A percentile compares a stretch with the other conserved stretches of the same genome.
Conservation (phyloP, 306 rosid genomes). For the Cyclanthera cordifolia region DNA sequence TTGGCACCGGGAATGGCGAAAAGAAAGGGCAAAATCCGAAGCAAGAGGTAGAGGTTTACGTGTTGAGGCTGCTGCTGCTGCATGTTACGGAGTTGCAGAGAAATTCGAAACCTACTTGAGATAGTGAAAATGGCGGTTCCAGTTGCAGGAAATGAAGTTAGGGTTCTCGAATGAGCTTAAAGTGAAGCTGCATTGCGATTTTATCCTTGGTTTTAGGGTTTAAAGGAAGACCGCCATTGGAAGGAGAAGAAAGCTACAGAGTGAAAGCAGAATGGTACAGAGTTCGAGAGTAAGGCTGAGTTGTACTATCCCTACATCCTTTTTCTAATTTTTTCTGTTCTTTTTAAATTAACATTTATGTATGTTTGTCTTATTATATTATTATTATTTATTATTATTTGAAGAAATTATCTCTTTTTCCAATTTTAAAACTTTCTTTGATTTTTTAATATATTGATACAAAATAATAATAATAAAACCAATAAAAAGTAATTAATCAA, state of each 20-base stretch:
- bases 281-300: not conserved
- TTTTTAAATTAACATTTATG: too few relatives aligned
- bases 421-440: too few relatives aligned
- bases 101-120: not conserved
- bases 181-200: not conserved
- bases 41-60: not conserved
- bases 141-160: not conserved
- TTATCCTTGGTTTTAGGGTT: not conserved
- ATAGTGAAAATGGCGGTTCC: not conserved
- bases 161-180: not conserved
- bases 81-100: not conserved
- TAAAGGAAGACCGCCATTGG: not conserved
- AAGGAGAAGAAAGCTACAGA: not conserved
- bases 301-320: not conserved
- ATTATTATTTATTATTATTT: too few relatives aligned
- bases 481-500: too few relatives aligned
- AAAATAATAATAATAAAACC: too few relatives aligned
- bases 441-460: too few relatives aligned
- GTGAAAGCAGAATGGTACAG: not conserved
- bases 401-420: too few relatives aligned
- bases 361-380: too few relatives aligned
- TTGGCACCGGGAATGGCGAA: not conserved
- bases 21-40: constrained; percentile 9
- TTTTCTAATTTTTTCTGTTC: too few relatives aligned
- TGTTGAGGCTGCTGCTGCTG: not conserved